Base-by-base conservation (phyloP, 768 basidiomycete genomes). In the Russula earlei region DNA sequence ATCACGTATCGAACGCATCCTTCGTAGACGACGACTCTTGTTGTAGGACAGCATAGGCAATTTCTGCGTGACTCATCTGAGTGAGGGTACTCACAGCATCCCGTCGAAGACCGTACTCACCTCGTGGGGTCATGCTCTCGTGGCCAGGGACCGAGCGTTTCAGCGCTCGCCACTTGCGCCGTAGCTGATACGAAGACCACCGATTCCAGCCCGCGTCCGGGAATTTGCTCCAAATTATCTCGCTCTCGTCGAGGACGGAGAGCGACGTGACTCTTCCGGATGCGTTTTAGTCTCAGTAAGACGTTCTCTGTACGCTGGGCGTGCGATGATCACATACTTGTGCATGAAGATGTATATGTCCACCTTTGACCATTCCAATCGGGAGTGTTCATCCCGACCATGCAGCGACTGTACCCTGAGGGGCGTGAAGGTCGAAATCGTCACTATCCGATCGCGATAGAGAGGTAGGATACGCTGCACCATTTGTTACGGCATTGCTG, bases 301-400 rank as follows among this genome's bases (percentile, higher is more conserved):
- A n/a, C n/a, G n/a, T n/a, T n/a, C n/a, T n/a, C n/a, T n/a, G n/a
- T n/a, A n/a, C n/a, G n/a, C n/a, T n/a, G n/a, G 24, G 5, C 20
- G 12, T n/a, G 25, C 27, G 29, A 33, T 17, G 17, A 40, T 24
- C 17, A 9, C 54, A 34, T 55, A 55, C 45, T 55, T 48, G 40
- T 48, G 54, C 54, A 55, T 55, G n/a, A 49, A 55, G 38, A 55
- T 42, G 31, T 15, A 49, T 17, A 46, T 55, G 33, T 55, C 54
- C 9, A 49, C n/a, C 0, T 22, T 22, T n/a, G 7, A 19, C 54
- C 54, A 49, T 9, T 55, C 54, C 14, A 25, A 24, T 33, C 31
- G 40, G 8, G 54, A 42, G 8, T 49, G 40, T 22, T 36, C 38
- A n/a, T 55, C 47, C 38, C 47, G 54, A 31, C 46, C 47, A 24